These are phyloP conservation scores for Colletotrichum kahawae DNA, from an alignment of 2,329 filamentous ascomycete genomes.

Conservation along the genomic window DNA sequence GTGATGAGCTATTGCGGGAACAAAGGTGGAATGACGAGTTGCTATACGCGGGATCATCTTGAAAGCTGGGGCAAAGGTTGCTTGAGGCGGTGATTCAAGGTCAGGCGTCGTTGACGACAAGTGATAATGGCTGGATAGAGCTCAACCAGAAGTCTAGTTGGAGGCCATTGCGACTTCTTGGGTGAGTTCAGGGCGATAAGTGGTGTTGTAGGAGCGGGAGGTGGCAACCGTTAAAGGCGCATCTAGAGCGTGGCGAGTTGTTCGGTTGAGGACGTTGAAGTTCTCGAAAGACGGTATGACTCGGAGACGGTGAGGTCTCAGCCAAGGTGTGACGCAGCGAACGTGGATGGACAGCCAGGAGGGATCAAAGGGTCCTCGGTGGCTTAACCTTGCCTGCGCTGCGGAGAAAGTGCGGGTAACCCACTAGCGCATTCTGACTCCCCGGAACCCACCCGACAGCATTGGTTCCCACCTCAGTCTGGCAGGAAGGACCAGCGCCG, in stretches of 20 bases:
- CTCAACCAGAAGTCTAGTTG: background rate
- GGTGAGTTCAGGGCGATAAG: background rate
- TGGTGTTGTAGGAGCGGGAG: background rate
- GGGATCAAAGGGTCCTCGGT: background rate
- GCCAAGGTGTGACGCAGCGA: constrained; percentile 14
- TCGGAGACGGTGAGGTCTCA: constrained; percentile 3
- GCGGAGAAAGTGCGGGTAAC: constrained; percentile 20
- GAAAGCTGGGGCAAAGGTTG: background rate
- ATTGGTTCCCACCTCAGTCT: background rate
- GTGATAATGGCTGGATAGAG: background rate
- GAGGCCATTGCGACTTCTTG: constrained; percentile 1
- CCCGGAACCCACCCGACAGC: background rate
- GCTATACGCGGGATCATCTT: constrained; percentile 23
- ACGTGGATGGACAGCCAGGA: background rate
- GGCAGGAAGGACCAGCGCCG: background rate
- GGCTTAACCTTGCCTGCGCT: constrained; percentile 8
- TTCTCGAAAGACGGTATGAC: constrained; percentile 7
- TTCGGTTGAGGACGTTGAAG: background rate
- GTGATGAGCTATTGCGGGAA: constrained; percentile 8
- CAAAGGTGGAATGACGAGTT: background rate
- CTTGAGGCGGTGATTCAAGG: background rate
- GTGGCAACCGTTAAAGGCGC: background rate
- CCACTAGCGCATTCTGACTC: background rate
- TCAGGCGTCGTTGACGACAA: background rate
- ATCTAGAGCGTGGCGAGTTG: background rate